Percentiles rank a stretch among this genome's conserved stretches.
These are phyloP conservation scores for Pythium guiyangense DNA, from an alignment of 352 stramenopile species.

Conservation along the genomic window DNA sequence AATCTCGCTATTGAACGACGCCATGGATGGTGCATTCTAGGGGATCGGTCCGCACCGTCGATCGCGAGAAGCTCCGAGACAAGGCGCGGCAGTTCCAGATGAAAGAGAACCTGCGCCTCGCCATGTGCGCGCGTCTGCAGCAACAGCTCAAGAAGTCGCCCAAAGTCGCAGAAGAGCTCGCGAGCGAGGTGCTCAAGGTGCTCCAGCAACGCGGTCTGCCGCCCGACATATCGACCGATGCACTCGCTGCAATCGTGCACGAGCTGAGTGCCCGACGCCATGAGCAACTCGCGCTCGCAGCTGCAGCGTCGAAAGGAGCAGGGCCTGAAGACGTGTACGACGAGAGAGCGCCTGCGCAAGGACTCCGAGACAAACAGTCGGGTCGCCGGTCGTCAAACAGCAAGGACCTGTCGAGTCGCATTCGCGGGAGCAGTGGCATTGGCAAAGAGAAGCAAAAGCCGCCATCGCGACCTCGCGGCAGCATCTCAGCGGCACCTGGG, in stretches of 20 bases:
- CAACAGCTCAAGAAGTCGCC: constrained; percentile 63
- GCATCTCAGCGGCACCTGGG: background rate
- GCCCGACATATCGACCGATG: constrained; percentile 32
- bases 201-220: constrained; percentile 39
- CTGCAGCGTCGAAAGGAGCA: constrained; percentile 1
- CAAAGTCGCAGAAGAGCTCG: constrained; percentile 58
- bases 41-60: constrained; percentile 47
- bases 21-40: constrained; percentile 9
- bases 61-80: constrained; percentile 63
- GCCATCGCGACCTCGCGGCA: background rate
- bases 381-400: constrained; percentile 17
- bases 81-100: constrained; percentile 68
- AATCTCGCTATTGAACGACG: background rate
- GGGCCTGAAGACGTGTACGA: background rate
- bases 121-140: constrained; percentile 70
- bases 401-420: constrained; percentile 19
- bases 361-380: constrained; percentile 9
- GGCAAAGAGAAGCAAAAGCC: constrained; percentile 5
- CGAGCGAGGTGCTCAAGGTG: constrained; percentile 43
- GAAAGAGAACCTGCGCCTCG: constrained; percentile 61
- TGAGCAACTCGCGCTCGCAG: constrained; percentile 27
- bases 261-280: constrained; percentile 32
- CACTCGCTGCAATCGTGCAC: constrained; percentile 33
- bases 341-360: background rate
- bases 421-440: constrained; percentile 4